Percentiles rank a stretch among this genome's conserved stretches.
phyloP scores from a whole-genome alignment of 1,284 basidiomycete genomes.

The Austroboletus niveus region DNA sequence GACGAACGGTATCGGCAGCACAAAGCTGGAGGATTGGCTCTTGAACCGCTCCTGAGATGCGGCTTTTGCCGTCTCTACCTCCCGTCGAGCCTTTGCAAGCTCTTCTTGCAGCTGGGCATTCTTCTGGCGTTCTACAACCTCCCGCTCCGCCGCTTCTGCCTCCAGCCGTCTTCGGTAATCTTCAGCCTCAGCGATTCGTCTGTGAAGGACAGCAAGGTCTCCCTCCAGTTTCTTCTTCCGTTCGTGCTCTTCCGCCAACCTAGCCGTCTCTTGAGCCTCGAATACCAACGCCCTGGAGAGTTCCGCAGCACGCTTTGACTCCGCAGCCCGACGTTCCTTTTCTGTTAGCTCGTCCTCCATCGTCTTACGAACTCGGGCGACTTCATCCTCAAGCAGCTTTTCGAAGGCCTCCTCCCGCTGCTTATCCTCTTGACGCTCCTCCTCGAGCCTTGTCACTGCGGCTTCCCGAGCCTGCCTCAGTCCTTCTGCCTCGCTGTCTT shows the following conservation, averaged over 20 bases:
- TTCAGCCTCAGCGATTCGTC: conserved; percentile 29
- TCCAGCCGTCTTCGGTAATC: conserved; percentile 29
- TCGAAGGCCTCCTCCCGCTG: conserved; percentile 23
- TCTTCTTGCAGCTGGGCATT: conserved; percentile 32
- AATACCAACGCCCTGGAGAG: conserved; percentile 25
- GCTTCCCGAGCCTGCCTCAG: conserved; percentile 19
- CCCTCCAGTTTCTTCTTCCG: conserved; percentile 28
- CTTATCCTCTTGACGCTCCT: conserved; percentile 29
- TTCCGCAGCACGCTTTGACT: conserved; percentile 28
- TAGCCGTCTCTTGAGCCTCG: conserved; percentile 33
- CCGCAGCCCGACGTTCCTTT: conserved; percentile 22
- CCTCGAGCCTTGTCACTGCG: conserved; percentile 22
- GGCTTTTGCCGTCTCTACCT: conserved; percentile 25
- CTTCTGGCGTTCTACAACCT: conserved; percentile 29
- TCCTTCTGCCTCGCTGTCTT: conserved; percentile 21
- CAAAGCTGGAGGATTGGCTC: conserved; percentile 27
- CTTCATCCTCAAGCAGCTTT: conserved; percentile 29
- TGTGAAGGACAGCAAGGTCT: conserved; percentile 28
- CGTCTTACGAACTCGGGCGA: conserved; percentile 20
- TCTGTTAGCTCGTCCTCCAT: conserved; percentile 25
- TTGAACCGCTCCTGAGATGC: conserved; percentile 28
- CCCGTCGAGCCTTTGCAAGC: conserved; percentile 29
- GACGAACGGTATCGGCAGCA: conserved; percentile 35
- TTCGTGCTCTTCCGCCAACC: conserved; percentile 31
- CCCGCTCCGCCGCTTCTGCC: conserved; percentile 28